These are phyloP conservation scores for Auxenochlorella protothecoides DNA, from an alignment of 139 green algal genomes.

Conservation along the genomic window DNA sequence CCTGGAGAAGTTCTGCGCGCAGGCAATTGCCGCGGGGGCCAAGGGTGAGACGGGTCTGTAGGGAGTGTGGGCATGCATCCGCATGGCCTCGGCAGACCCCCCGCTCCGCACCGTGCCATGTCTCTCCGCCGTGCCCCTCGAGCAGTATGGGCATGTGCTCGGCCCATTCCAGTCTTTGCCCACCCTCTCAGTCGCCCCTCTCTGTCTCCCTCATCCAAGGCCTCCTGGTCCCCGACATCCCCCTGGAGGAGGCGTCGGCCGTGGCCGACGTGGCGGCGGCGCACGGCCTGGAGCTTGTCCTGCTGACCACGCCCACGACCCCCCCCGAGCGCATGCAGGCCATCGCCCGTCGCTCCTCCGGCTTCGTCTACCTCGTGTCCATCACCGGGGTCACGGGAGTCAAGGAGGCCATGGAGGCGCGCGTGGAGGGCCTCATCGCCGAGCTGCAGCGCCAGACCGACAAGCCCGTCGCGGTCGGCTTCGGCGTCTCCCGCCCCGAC, in stretches of 20 bases:
- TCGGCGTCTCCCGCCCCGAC: slow-evolving; percentile 84
- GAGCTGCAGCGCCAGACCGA: slow-evolving; percentile 63
- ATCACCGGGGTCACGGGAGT: slow-evolving; percentile 86
- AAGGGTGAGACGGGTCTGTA: slow-evolving; percentile 23
- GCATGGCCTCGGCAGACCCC: background rate
- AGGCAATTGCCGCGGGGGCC: slow-evolving; percentile 76
- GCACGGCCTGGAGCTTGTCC: slow-evolving; percentile 83
- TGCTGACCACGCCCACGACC: slow-evolving; percentile 89
- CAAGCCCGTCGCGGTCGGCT: slow-evolving; percentile 87
- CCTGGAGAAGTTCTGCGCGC: slow-evolving; percentile 72
- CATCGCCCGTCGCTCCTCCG: slow-evolving; percentile 77
- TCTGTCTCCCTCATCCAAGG: slow-evolving; percentile 29
- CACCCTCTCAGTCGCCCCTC: background rate
- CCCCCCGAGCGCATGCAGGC: slow-evolving; percentile 44
- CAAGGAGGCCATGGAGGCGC: slow-evolving; percentile 39
- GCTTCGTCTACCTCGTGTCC: slow-evolving; percentile 98
- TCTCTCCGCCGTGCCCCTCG: background rate
- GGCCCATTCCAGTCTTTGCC: background rate
- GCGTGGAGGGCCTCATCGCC: slow-evolving; percentile 75
- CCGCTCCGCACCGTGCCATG: background rate
- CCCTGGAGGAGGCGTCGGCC: slow-evolving; percentile 85
- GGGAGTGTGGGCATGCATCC: background rate
- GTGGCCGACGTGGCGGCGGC: slow-evolving; percentile 51
- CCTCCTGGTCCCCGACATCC: slow-evolving; percentile 93
- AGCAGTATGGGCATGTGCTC: no score